Conservation (phyloP, 2,329 filamentous ascomycete genomes). For the Allantophomopsis lycopodina region DNA sequence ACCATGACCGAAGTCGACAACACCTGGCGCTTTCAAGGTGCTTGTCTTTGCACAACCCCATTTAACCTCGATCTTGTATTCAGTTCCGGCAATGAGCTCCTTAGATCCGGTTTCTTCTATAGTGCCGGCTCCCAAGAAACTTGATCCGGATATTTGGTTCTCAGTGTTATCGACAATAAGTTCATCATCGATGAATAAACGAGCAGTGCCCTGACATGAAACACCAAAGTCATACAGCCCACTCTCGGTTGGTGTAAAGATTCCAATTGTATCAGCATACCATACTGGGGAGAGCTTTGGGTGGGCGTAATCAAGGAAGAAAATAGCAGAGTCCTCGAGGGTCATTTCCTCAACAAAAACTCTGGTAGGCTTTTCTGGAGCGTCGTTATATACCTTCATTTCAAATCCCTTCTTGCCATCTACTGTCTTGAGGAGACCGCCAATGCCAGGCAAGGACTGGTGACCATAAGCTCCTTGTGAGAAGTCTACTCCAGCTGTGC, state of each 20-base stretch:
- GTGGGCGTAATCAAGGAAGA: constrained; percentile 1
- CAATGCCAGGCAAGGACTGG: constrained; percentile 39
- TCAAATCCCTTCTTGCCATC: constrained; percentile 42
- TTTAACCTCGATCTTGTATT: constrained; percentile 14
- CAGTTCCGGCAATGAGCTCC: constrained; percentile 9
- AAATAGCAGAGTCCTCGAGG: constrained; percentile 32
- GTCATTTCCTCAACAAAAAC: constrained; percentile 58
- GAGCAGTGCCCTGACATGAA: constrained; percentile 17
- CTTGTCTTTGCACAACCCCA: constrained; percentile 40
- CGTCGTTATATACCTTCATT: constrained; percentile 49
- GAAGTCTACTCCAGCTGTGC: neutral
- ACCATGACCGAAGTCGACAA: constrained; percentile 33
- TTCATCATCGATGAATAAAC: constrained; percentile 16
- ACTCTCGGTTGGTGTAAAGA: neutral
- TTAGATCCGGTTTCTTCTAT: constrained; percentile 12
- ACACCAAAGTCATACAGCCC: constrained; percentile 15
- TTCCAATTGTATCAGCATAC: constrained; percentile 1
- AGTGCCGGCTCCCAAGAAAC: constrained; percentile 20
- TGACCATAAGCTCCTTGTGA: constrained; percentile 43
- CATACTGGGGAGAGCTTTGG: constrained; percentile 1
- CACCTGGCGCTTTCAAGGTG: constrained; percentile 33
- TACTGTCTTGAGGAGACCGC: constrained; percentile 32
- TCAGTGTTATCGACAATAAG: constrained; percentile 16
- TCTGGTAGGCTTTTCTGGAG: constrained; percentile 29
- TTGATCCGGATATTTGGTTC: constrained; percentile 17